phyloP scores from a whole-genome alignment of 225 moss, liverwort and hornwort genomes.

The Straminergon stramineum region DNA sequence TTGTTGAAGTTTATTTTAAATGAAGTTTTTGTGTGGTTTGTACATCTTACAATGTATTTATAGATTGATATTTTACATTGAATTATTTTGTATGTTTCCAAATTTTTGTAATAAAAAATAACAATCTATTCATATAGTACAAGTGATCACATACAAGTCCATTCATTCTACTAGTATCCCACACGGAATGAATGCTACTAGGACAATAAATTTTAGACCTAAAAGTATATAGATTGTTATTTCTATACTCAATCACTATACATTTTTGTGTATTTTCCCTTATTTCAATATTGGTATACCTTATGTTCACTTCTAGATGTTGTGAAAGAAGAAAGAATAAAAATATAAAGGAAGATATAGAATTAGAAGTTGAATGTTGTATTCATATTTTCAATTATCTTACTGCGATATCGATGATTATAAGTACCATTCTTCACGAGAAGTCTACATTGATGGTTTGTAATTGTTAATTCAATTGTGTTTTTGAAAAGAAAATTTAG shows the following conservation, averaged over 20 bases:
- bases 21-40: neutral
- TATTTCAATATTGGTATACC: neutral
- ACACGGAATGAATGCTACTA: too few relatives aligned
- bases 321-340: too few relatives aligned
- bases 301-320: neutral
- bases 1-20: neutral
- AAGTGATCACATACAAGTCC: neutral
- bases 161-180: neutral
- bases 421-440: neutral
- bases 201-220: neutral
- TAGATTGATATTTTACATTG: neutral
- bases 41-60: neutral
- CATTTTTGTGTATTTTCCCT: neutral
- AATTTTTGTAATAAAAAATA: neutral
- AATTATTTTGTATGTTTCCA: neutral
- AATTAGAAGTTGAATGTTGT: neutral
- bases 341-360: neutral
- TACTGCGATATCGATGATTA: neutral
- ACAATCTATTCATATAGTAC: neutral
- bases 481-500: neutral
- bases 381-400: neutral
- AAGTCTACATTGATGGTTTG: neutral
- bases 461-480: neutral
- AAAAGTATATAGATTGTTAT: neutral
- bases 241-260: accelerated